These are phyloP conservation scores for Collybia sordida DNA, from an alignment of 768 basidiomycete genomes.

Conservation along the genomic window DNA sequence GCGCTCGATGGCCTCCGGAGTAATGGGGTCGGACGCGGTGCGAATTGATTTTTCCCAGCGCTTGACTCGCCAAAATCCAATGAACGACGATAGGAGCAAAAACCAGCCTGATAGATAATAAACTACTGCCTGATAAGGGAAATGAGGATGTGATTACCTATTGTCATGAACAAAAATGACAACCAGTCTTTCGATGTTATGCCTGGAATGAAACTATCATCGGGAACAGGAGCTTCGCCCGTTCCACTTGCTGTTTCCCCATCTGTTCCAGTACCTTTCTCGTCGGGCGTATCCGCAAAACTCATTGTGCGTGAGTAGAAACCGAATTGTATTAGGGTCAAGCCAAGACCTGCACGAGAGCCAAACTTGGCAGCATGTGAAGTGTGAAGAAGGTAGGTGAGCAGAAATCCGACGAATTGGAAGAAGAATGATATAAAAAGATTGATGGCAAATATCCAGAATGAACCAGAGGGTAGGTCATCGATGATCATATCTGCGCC, in stretches of 20 bases:
- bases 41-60: slow-evolving; percentile 80
- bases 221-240: slow-evolving; percentile 43
- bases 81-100: slow-evolving; percentile 78
- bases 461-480: slow-evolving; percentile 82
- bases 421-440: slow-evolving; percentile 91
- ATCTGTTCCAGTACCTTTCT: background rate
- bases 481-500: slow-evolving; percentile 78
- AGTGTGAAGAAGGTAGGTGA: slow-evolving; percentile 91
- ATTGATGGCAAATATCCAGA: slow-evolving; percentile 73
- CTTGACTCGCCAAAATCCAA: slow-evolving; percentile 83
- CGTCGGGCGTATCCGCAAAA: slow-evolving; percentile 21
- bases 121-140: background rate
- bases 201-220: slow-evolving; percentile 26
- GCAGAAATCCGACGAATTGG: slow-evolving; percentile 91
- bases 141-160: slow-evolving; percentile 46
- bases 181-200: slow-evolving; percentile 80
- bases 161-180: slow-evolving; percentile 87
- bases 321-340: slow-evolving; percentile 93
- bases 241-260: background rate
- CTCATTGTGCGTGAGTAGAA: slow-evolving; percentile 58
- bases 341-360: slow-evolving; percentile 91
- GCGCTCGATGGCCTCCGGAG: slow-evolving; percentile 47
- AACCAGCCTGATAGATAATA: slow-evolving; percentile 72
- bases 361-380: slow-evolving; percentile 94
- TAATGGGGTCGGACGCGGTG: slow-evolving; percentile 33